Base-by-base conservation (phyloP, 2,329 filamentous ascomycete genomes). In the Tolypocladium amazonense region DNA sequence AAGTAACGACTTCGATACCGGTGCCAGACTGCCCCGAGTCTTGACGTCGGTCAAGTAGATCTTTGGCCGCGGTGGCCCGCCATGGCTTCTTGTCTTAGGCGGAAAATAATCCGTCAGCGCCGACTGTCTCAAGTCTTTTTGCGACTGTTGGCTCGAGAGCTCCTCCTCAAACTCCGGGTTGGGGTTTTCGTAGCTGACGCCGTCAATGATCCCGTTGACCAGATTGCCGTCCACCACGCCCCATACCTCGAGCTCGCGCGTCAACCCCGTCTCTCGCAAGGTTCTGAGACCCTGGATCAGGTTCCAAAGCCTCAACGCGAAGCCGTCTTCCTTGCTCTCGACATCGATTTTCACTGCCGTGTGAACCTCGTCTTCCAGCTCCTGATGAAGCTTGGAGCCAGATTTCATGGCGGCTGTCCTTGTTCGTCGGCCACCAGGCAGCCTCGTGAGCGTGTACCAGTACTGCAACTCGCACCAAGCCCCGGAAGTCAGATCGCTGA, bases 401-500 rank as follows among this genome's bases (percentile, higher is more conserved):
- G 85, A 81, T 70, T 86, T 88, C 94, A 99, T 99, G 0, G 90
- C 91, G 2, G 82, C 73, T 0, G 92, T 97, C 39, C 80, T 80
- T 58, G 83, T 88, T 70, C 89, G 92, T 60, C 83, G 84, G 0
- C 93, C 94, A 68, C 88, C 77, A 0, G 81, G 82, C 4, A 84
- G 84, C 59, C 84, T 86, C 3, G 87, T 89, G 59, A 99, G 80
- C 0, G 86, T 90, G 74, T 95, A 97, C 79, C 86, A 92, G 68
- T 96, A 95, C 71, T 97, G 92, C 61, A 97, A 73, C 73, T 99
- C 93, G 72, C 94, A 99, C 94, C 94, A 99, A 9, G 92, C 88
- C 2, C 92, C 92, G 1, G 90, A 88, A 0, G 92, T 85, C 30
- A 97, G 76, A 72, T 99, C 94, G 2, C 90, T 92, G 1, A 97